Conservation (phyloP, 306 rosid genomes). For the Dryas drummondii region DNA sequence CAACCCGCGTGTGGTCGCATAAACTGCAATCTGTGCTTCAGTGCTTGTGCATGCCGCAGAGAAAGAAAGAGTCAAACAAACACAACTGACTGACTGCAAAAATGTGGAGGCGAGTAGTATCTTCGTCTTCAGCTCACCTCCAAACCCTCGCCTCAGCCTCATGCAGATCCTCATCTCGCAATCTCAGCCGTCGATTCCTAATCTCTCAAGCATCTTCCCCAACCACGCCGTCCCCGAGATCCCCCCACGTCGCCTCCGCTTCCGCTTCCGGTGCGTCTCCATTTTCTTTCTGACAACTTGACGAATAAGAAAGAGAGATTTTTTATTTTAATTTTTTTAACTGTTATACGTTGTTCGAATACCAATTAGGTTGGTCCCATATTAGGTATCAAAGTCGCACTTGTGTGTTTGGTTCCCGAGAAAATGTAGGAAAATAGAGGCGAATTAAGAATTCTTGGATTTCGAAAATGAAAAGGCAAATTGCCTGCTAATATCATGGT, state of each 20-base stretch:
- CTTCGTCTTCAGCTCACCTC: conserved; percentile 15
- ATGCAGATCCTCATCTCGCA: conserved; percentile 16
- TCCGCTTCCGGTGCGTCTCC: conserved; percentile 12
- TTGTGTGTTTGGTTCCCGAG: neutral
- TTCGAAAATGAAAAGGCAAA: neutral
- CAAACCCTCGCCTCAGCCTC: conserved; percentile 13
- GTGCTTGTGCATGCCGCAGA: neutral
- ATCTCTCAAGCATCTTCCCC: conserved; percentile 14
- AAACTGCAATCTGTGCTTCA: neutral
- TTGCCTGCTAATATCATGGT: neutral
- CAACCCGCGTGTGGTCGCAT: no score
- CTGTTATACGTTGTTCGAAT: neutral
- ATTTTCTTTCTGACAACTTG: neutral
- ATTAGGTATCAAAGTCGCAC: neutral
- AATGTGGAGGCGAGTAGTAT: conserved; percentile 36
- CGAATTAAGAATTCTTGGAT: neutral
- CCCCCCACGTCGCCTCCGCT: conserved; percentile 8
- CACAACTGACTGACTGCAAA: neutral
- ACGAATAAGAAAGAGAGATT: neutral
- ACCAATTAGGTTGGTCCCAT: neutral
- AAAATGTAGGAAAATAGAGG: neutral
- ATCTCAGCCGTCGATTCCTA: conserved; percentile 20
- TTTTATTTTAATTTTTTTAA: neutral
- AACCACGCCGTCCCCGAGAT: conserved; percentile 13
- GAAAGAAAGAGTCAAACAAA: neutral